Evolutionary conservation across 2,329 filamentous ascomycete species (phyloP).

Genomic region (Gaeumannomyces tritici): DNA sequence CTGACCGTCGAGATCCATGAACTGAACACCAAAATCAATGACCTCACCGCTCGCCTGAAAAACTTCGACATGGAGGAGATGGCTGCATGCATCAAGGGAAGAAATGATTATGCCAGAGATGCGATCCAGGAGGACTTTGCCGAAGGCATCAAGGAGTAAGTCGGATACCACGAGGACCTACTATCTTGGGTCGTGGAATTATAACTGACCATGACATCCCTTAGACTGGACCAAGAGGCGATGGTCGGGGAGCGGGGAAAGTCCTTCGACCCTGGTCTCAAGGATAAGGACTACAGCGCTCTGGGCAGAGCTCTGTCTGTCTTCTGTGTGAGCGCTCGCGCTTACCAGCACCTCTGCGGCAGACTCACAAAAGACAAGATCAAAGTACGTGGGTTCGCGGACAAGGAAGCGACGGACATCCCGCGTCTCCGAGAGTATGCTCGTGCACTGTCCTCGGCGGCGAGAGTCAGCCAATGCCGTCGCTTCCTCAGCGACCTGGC

Average conservation of each 20-base stretch:
- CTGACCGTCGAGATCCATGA: slow-evolving; percentile 19
- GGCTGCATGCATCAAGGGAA: slow-evolving; percentile 36
- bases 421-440: slow-evolving; percentile 50
- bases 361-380: slow-evolving; percentile 43
- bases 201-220: not conserved
- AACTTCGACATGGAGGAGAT: slow-evolving; percentile 16
- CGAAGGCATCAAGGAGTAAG: slow-evolving; percentile 43
- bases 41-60: too few relatives aligned
- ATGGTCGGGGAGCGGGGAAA: slow-evolving; percentile 40
- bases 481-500: not conserved
- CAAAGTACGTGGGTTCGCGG: slow-evolving; percentile 35
- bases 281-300: slow-evolving; percentile 43
- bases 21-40: too few relatives aligned
- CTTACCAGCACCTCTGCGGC: slow-evolving; percentile 52
- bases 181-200: slow-evolving; percentile 4
- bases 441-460: slow-evolving; percentile 40
- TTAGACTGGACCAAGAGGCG: slow-evolving; percentile 42
- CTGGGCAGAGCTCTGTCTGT: slow-evolving; percentile 47
- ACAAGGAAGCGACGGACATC: slow-evolving; percentile 45
- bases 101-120: slow-evolving; percentile 45
- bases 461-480: not conserved
- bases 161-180: not conserved
- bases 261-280: slow-evolving; percentile 38
- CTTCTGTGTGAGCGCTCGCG: slow-evolving; percentile 54
- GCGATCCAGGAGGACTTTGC: slow-evolving; percentile 51